Percentiles rank a stretch among this genome's conserved stretches.
phyloP scores from a whole-genome alignment of 257 asterid genomes.

The Anisodus tanguticus region DNA sequence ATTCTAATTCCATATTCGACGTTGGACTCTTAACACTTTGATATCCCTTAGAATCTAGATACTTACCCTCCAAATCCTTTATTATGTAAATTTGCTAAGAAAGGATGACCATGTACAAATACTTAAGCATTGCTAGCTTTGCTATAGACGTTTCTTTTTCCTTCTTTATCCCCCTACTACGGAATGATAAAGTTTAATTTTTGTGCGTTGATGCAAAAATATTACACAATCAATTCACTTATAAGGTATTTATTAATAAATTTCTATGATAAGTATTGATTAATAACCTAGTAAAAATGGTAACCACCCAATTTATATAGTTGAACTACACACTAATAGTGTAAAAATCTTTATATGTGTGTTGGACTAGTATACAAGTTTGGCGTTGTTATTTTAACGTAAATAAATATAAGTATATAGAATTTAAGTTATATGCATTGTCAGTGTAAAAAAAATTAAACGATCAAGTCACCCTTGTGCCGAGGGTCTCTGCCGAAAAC shows the following conservation, averaged over 20 bases:
- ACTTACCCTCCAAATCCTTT: background rate
- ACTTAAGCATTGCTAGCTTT: background rate
- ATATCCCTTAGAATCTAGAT: background rate
- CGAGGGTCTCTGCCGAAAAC: too few relatives aligned
- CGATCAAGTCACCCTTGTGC: too few relatives aligned
- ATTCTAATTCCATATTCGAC: too few relatives aligned
- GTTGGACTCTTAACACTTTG: background rate
- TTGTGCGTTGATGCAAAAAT: background rate
- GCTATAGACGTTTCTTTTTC: background rate
- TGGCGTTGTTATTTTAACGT: background rate
- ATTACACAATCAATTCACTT: background rate
- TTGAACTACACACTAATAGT: background rate
- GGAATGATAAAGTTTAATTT: background rate
- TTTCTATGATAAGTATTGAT: background rate
- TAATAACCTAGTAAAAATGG: background rate
- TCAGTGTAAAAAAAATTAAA: too few relatives aligned
- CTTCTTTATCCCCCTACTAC: background rate
- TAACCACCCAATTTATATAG: background rate
- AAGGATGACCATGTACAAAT: background rate
- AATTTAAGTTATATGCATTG: too few relatives aligned
- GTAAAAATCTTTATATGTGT: background rate
- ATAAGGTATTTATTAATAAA: background rate
- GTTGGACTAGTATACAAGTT: background rate
- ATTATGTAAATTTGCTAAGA: background rate
- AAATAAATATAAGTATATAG: too few relatives aligned